Evolutionary conservation across 176 grass and related monocot species (phyloP).

Genomic region (Oryza rufipogon): DNA sequence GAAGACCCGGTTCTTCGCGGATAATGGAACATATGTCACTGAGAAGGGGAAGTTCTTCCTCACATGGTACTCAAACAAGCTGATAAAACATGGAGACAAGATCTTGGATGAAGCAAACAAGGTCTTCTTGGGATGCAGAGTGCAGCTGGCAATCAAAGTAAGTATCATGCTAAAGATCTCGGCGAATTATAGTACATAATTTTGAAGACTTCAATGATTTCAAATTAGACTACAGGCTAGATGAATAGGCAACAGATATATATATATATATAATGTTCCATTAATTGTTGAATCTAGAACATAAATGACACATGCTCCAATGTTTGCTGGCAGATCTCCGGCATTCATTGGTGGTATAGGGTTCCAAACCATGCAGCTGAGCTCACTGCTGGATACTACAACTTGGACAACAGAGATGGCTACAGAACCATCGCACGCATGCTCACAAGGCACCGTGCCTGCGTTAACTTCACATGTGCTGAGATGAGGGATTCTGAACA

Average conservation of each 20-base stretch:
- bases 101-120: conserved; percentile 79
- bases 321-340: conserved; percentile 57
- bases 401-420: conserved; percentile 72
- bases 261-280: background rate
- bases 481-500: conserved; percentile 88
- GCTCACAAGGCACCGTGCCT: conserved; percentile 66
- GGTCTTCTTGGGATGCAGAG: conserved; percentile 71
- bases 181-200: background rate
- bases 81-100: conserved; percentile 76
- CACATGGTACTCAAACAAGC: conserved; percentile 92
- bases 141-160: conserved; percentile 81
- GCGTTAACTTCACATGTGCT: conserved; percentile 89
- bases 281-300: conserved; percentile 15
- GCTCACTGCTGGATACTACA: conserved; percentile 86
- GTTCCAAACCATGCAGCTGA: conserved; percentile 86
- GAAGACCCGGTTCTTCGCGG: conserved; percentile 62
- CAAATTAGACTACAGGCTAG: background rate
- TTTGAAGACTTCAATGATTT: background rate
- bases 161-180: conserved; percentile 38
- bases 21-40: conserved; percentile 63
- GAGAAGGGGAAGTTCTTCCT: conserved; percentile 83
- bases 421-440: conserved; percentile 80
- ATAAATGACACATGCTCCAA: conserved; percentile 13
- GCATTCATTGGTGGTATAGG: conserved; percentile 92
- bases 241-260: background rate